These are phyloP conservation scores for Aspergillus cavernicola DNA, from an alignment of 495 filamentous ascomycete species.

Conservation along the genomic window DNA sequence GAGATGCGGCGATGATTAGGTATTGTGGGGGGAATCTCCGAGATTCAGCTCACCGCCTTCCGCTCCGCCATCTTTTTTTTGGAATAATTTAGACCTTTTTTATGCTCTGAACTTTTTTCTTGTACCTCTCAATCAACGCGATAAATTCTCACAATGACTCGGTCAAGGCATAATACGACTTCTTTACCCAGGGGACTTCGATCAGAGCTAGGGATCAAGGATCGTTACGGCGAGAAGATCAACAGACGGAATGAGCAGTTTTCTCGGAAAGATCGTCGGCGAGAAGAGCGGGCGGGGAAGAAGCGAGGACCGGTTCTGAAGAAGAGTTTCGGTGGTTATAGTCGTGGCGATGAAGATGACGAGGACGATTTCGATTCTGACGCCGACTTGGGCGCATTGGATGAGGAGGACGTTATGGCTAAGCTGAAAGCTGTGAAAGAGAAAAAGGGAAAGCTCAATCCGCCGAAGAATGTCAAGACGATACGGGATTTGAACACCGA, in stretches of 20 bases:
- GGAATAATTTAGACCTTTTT: constrained; percentile 9
- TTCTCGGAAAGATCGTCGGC: constrained; percentile 59
- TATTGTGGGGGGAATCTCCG: constrained; percentile 10
- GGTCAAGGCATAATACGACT: constrained; percentile 52
- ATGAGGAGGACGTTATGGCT: constrained; percentile 17
- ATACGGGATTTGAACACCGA: constrained; percentile 10
- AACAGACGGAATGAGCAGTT: constrained; percentile 36
- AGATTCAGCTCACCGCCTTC: constrained; percentile 15
- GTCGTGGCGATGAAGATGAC: constrained; percentile 13
- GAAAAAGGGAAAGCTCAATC: constrained; percentile 30
- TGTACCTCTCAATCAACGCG: too few species aligned
- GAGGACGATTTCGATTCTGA: constrained; percentile 22
- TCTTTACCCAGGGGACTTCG: constrained; percentile 60
- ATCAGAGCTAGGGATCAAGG: constrained; percentile 53
- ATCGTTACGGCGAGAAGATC: constrained; percentile 37
- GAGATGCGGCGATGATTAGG: not conserved
- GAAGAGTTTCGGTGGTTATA: constrained; percentile 17
- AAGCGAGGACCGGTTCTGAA: constrained; percentile 37
- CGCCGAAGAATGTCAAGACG: constrained; percentile 41
- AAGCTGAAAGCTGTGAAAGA: constrained; percentile 23
- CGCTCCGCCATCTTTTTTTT: constrained; percentile 18
- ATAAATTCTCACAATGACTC: constrained; percentile 26
- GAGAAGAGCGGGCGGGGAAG: constrained; percentile 53
- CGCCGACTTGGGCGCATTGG: constrained; percentile 21
- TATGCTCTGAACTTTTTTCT: constrained; percentile 3